Evolutionary conservation across 176 grass and related monocot species (phyloP).

Genomic region (Oryza meridionalis): DNA sequence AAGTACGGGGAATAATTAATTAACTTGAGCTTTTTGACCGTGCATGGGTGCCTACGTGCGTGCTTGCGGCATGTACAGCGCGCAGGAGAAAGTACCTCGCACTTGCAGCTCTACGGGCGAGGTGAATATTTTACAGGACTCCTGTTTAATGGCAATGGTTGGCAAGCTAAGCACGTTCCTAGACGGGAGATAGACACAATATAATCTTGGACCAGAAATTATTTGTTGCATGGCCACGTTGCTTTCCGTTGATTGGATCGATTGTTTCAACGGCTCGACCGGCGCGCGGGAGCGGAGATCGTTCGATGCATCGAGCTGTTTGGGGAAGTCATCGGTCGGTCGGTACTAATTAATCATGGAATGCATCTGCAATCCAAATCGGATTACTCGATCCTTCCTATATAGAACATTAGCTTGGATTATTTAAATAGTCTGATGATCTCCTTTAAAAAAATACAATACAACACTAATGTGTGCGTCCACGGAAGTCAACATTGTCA

Average conservation of each 20-base stretch:
- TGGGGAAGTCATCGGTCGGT: too few species aligned
- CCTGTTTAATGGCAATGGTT: neutral
- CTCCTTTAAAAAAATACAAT: too few species aligned
- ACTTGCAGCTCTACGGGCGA: neutral
- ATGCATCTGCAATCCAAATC: too few species aligned
- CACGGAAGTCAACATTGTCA: too few species aligned
- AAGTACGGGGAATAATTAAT: neutral
- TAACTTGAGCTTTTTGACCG: constrained; percentile 10
- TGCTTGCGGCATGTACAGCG: neutral
- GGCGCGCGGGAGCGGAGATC: neutral
- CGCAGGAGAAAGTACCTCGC: constrained; percentile 12
- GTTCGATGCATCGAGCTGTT: neutral
- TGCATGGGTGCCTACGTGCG: neutral
- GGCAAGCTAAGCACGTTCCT: neutral
- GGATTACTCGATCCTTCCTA: too few species aligned
- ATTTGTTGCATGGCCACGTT: neutral
- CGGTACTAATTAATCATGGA: too few species aligned
- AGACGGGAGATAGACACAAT: constrained; percentile 34
- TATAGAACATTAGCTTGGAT: too few species aligned
- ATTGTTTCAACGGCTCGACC: neutral
- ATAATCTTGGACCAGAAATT: constrained; percentile 45
- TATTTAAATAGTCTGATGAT: too few species aligned
- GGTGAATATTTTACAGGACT: neutral
- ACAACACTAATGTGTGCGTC: too few species aligned
- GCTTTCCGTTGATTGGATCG: neutral